Evolutionary conservation across 352 stramenopile genomes (phyloP).

Genomic region (Globisporangium splendens): DNA sequence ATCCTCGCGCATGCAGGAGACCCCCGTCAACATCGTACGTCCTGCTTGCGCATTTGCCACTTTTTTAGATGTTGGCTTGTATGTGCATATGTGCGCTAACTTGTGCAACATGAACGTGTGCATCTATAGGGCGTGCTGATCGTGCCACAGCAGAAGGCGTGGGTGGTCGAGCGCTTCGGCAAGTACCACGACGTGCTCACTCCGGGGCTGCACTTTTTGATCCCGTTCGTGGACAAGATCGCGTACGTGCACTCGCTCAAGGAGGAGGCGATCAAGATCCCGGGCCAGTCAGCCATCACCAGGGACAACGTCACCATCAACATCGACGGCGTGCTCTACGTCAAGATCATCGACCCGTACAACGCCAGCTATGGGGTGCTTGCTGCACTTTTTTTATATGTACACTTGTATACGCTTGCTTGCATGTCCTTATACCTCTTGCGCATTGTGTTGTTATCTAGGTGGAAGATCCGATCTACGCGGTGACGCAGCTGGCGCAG

Average conservation of each 20-base stretch:
- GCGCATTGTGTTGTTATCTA: neutral
- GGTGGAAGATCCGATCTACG: conserved; percentile 86
- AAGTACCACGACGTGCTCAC: conserved; percentile 87
- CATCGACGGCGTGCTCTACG: conserved; percentile 91
- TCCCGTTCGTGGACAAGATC: conserved; percentile 88
- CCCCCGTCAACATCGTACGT: conserved; percentile 51
- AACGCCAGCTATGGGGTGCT: conserved; percentile 80
- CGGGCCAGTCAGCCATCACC: conserved; percentile 87
- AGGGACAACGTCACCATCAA: conserved; percentile 91
- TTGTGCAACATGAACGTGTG: neutral
- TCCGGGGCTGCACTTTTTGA: conserved; percentile 87
- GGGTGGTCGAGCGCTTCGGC: conserved; percentile 90
- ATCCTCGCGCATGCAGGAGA: conserved; percentile 44
- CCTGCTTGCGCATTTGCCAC: neutral
- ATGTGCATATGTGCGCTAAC: no score
- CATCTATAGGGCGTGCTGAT: conserved; percentile 73
- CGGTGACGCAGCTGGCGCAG: conserved; percentile 89
- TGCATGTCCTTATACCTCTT: neutral
- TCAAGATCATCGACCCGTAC: conserved; percentile 89
- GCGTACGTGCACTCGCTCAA: conserved; percentile 92
- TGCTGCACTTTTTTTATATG: neutral
- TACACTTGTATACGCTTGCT: neutral
- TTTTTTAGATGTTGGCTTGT: neutral
- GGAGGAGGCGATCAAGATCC: conserved; percentile 90
- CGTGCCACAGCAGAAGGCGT: conserved; percentile 86